Base-by-base conservation (phyloP, 2,329 filamentous ascomycete genomes). In the Chaetomiaceae sp. region DNA sequence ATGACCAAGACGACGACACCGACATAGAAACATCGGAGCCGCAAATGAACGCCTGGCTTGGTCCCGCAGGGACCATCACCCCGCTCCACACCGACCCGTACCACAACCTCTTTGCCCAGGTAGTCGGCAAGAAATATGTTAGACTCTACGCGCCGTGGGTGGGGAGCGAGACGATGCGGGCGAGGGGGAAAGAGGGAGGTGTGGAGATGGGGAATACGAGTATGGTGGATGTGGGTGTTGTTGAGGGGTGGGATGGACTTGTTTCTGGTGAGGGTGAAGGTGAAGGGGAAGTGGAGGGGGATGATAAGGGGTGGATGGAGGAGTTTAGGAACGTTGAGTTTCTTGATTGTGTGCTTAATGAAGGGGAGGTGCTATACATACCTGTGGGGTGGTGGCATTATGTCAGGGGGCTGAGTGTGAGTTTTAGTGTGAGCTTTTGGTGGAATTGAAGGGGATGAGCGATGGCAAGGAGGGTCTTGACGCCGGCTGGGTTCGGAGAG, bases 341-440 rank as follows among this genome's bases (percentile, higher is more conserved):
- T 65, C 71, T 88, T 31, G 94, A 99, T 65, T 85, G 85, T 52
- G 79, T 97, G 1, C 72, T 99, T 6, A 82, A 79, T 27, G 86
- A 88, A 1, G 94, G 92, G 0, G 91, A 99, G 49, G 87, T 84
- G 59, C 68, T 99, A 49, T 94, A 96, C 67, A 89, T 99, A 49
- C 94, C 94, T 0, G 79, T 89, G 5, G 94, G 92, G 0, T 99
- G 94, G 92, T 99, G 94, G 94, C 94, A 99, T 74, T 97, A 96
- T 69, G 89, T 97, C 3, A 79, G 88, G 55, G 90, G 90, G 46
- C 67, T 97, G 64, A 90, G 83, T 53, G 82, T 89, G 19, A 96
- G 92, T 66, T 91, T 95, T 65, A 96, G 91, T 61, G 91, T 97
- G 12, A 96, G 91, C 66, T 97, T 96, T 66, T 99, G 94, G 94